A percentile compares a stretch with the other conserved stretches of the same genome.
phyloP scores from a whole-genome alignment of 192 early-diverging fungal species.

The Podila epicladia region DNA sequence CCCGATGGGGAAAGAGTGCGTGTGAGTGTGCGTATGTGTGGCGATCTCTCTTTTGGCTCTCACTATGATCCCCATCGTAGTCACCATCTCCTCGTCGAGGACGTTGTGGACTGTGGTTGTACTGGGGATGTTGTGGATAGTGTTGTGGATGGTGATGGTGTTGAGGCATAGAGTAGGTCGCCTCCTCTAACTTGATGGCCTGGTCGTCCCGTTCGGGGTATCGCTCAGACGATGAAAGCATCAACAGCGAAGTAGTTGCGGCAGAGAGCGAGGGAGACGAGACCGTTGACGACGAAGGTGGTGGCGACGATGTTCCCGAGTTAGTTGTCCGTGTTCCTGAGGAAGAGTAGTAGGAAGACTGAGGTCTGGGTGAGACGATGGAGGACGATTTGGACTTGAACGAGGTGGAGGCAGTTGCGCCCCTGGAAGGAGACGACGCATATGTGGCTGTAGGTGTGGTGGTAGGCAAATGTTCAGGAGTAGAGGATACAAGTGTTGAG shows the following conservation, averaged over 20 bases:
- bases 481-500: neutral
- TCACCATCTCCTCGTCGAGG: neutral
- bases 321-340: too few relatives aligned
- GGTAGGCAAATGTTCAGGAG: neutral
- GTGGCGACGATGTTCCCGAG: slow-evolving; percentile 12
- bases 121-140: neutral
- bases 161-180: neutral
- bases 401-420: slow-evolving; percentile 20
- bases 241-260: slow-evolving; percentile 28
- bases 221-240: slow-evolving; percentile 17
- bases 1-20: neutral
- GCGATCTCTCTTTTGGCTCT: neutral
- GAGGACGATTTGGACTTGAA: slow-evolving; percentile 21
- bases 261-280: slow-evolving; percentile 22
- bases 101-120: neutral
- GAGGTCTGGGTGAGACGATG: slow-evolving; percentile 15
- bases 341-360: slow-evolving; percentile 19
- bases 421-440: slow-evolving; percentile 12
- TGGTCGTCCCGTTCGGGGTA: neutral
- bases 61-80: neutral
- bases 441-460: neutral
- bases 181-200: slow-evolving; percentile 5
- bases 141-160: neutral
- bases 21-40: neutral
- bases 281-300: neutral